Evolutionary conservation across 2,329 filamentous ascomycete species (phyloP).

Genomic region (Botryotinia globosa): DNA sequence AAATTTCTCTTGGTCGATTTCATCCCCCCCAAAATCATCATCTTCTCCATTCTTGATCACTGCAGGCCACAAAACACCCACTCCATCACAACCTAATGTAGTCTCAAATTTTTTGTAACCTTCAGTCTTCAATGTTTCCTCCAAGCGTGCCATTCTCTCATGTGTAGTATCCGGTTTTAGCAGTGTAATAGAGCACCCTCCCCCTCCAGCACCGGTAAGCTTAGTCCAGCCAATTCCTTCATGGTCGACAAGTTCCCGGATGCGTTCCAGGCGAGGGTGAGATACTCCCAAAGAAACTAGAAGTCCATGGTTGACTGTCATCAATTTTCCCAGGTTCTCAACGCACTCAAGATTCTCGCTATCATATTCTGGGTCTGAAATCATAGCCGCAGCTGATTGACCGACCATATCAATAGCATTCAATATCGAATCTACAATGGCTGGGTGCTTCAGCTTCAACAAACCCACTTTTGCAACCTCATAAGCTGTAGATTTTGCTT

Average conservation of each 20-base stretch:
- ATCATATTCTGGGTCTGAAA: conserved; percentile 65
- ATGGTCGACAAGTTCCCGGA: conserved; percentile 87
- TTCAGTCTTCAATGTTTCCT: conserved; percentile 62
- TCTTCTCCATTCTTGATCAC: conserved; percentile 82
- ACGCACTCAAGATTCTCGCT: conserved; percentile 60
- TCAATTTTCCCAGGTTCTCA: conserved; percentile 77
- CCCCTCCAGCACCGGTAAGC: conserved; percentile 90
- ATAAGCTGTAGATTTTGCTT: conserved; percentile 77
- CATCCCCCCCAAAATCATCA: conserved; percentile 77
- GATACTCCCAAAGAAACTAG: conserved; percentile 90
- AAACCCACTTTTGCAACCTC: conserved; percentile 84
- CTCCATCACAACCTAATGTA: conserved; percentile 86
- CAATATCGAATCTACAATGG: conserved; percentile 76
- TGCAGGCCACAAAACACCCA: conserved; percentile 91
- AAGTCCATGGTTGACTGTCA: conserved; percentile 91
- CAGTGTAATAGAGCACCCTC: conserved; percentile 91
- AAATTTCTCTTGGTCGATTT: conserved; percentile 89
- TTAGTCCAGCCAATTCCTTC: conserved; percentile 95
- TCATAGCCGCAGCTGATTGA: conserved; percentile 51
- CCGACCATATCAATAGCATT: conserved; percentile 79
- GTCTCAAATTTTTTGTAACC: conserved; percentile 85
- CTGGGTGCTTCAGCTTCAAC: conserved; percentile 69
- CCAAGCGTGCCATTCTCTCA: conserved; percentile 59
- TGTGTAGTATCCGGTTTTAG: conserved; percentile 63
- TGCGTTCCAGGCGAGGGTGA: conserved; percentile 86